Conservation (phyloP, 176 grass and related monocot species). For the Saccharum officinarum region DNA sequence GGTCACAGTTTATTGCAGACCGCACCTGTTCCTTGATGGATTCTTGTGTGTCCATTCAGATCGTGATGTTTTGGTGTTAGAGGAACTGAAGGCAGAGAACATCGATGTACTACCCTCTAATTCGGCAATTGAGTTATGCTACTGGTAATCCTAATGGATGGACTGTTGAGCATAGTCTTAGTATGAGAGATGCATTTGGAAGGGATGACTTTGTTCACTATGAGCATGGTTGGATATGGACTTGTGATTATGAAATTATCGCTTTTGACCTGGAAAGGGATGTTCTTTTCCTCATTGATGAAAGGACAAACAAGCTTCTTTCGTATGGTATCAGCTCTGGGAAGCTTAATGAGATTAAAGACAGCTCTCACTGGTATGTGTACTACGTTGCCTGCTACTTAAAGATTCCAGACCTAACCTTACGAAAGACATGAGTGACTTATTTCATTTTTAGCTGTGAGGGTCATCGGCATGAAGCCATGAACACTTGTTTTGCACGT, state of each 20-base stretch:
- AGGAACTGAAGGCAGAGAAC: neutral
- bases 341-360: conserved; percentile 32
- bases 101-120: neutral
- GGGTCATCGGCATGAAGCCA: neutral
- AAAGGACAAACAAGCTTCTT: conserved; percentile 1
- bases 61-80: neutral
- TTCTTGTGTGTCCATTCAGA: neutral
- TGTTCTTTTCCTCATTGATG: conserved; percentile 2
- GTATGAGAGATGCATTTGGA: conserved; percentile 26
- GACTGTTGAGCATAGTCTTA: conserved; percentile 15
- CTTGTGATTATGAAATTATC: conserved; percentile 16
- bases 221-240: neutral
- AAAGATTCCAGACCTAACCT: conserved; percentile 5
- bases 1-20: neutral
- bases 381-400: conserved; percentile 40
- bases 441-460: neutral
- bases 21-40: neutral
- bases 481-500: neutral
- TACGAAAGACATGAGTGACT: neutral
- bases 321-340: conserved; percentile 25
- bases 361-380: neutral
- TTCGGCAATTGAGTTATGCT: neutral
- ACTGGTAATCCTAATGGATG: neutral
- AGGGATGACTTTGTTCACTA: conserved; percentile 19
- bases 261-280: conserved; percentile 27